Evolutionary conservation across 140 eudicot genomes (phyloP).

Genomic region (Oenanthe javanica): DNA sequence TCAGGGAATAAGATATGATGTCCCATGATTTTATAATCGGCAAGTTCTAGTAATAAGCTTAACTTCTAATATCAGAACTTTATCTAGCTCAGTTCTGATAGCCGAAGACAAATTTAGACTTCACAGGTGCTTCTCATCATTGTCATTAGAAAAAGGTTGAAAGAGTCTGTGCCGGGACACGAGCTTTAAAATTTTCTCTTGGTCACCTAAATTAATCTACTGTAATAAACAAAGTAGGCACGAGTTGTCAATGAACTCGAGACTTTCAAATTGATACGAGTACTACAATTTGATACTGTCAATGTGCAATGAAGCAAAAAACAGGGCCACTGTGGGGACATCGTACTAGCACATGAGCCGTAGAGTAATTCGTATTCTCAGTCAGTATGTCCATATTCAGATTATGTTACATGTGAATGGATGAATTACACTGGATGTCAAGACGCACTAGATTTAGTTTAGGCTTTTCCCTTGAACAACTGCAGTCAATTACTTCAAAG

Average conservation of each 20-base stretch:
- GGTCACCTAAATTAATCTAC: neutral
- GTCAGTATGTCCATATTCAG: too few relatives aligned
- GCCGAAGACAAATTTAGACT: neutral
- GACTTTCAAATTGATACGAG: neutral
- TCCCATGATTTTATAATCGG: neutral
- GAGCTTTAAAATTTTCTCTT: neutral
- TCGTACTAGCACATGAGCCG: too few relatives aligned
- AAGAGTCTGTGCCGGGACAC: neutral
- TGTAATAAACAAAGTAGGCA: neutral
- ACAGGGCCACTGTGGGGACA: neutral
- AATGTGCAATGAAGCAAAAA: neutral
- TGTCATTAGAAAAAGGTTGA: too few relatives aligned
- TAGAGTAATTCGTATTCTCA: too few relatives aligned
- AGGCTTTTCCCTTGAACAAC: too few relatives aligned
- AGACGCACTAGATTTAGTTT: too few relatives aligned
- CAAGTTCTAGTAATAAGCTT: neutral
- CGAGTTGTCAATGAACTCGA: neutral
- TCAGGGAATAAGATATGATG: neutral
- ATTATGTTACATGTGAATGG: too few relatives aligned
- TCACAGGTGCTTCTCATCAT: neutral
- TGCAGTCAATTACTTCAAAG: too few relatives aligned
- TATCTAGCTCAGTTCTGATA: neutral
- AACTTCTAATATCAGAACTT: neutral
- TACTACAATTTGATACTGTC: neutral
- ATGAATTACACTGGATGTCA: too few relatives aligned